phyloP scores from a whole-genome alignment of 257 asterid genomes.

The Salvia hispanica region DNA sequence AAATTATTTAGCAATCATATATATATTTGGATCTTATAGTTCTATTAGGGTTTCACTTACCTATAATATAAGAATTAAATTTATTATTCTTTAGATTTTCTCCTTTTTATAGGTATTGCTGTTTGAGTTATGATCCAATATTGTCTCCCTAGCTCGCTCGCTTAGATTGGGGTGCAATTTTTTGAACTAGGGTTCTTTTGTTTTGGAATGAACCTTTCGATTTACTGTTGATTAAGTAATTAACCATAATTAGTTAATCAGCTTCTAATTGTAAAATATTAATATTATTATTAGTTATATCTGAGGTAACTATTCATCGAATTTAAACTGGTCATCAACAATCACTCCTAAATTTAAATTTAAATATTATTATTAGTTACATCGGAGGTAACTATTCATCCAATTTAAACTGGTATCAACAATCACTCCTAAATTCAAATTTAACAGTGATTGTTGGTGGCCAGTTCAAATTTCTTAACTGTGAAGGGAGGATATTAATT shows the following conservation, averaged over 20 bases:
- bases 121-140: too few species aligned
- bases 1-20: constrained; percentile 22
- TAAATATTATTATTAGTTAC: too few species aligned
- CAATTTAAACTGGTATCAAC: too few species aligned
- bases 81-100: neutral
- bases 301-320: too few species aligned
- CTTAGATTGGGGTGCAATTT: constrained; percentile 4
- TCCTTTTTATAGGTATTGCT: constrained; percentile 14
- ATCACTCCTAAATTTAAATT: too few species aligned
- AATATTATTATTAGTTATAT: neutral
- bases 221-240: neutral
- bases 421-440: too few species aligned
- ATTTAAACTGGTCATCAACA: too few species aligned
- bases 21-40: constrained; percentile 2
- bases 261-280: neutral
- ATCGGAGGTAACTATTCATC: too few species aligned
- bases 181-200: constrained; percentile 2
- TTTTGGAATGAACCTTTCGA: neutral
- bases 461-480: neutral
- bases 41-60: constrained; percentile 19
- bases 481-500: neutral
- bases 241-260: neutral
- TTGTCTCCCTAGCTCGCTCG: neutral
- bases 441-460: too few species aligned
- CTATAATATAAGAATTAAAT: neutral